Evolutionary conservation across 2,329 filamentous ascomycete species (phyloP), one percentile per base, ranked within the genome.

Genomic region (Thelonectria blattea): DNA sequence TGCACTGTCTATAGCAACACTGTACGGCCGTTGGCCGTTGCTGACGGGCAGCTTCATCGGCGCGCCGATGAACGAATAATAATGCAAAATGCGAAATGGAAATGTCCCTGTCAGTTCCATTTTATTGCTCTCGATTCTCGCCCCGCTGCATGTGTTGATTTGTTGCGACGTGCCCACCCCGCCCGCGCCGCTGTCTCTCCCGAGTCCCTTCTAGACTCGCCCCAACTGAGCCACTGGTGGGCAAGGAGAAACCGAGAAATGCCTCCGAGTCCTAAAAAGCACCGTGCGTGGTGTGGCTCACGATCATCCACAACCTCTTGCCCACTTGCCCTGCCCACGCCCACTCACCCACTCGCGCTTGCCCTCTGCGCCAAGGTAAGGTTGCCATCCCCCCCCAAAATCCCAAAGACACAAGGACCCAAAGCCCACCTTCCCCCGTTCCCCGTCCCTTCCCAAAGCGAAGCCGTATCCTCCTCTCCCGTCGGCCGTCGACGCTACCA

Each of bases 221-320:
- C 18, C 46, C 27, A n/a, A 37, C 47, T 50, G 32, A 39, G 54
- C 41, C 34, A 39, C 24, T 37, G 45, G n/a, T 17, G 17, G 41
- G 27, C 27, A 30, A 30, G 27, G 27, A 10, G 27, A 30, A 30
- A 30, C 27, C 27, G 9, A 43, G 48, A 46, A 61, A 57, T 53
- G 55, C 61, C 45, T 55, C 46, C 42, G 48, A 45, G 52, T 50
- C 52, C 52, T 43, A 62, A 63, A 60, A 67, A 63, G 67, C 68
- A 70, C 68, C 68, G 68, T 70, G 68, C 65, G 68, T 69, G 64
- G 69, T 67, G 70, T 70, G 65, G 67, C 70, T 70, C 56, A 48
- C 53, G 54, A 52, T 50, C 63, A 42, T 56, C 52, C 51, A 51
- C 53, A 58, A 58, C 56, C 47, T 55, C 53, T 54, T 34, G 43